Percentiles rank a stretch among this genome's conserved stretches.
phyloP scores from a whole-genome alignment of 192 early-diverging fungal genomes.

The Entomortierella beljakovae region DNA sequence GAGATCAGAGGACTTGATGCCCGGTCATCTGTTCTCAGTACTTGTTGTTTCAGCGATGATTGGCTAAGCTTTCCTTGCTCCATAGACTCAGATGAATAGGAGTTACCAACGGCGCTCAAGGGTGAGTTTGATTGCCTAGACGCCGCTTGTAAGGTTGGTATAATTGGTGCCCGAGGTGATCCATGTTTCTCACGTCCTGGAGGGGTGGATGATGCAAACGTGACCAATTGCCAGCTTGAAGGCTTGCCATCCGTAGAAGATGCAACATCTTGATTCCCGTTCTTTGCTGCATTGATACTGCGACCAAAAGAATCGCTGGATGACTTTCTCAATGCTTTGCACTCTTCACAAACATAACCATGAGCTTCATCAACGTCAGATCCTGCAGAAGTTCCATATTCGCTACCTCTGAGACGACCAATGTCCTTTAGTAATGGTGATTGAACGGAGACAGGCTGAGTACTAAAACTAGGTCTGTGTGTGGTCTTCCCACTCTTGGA shows the following conservation, averaged over 20 bases:
- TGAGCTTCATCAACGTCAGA: neutral
- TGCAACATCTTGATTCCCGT: constrained; percentile 24
- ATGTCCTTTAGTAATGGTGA: constrained; percentile 31
- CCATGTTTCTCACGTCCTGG: constrained; percentile 30
- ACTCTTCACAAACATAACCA: constrained; percentile 30
- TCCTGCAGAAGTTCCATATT: neutral
- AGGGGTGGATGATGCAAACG: constrained; percentile 39
- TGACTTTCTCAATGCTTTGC: constrained; percentile 14
- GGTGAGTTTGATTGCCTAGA: constrained; percentile 14
- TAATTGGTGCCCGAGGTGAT: constrained; percentile 36
- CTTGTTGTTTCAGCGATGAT: neutral
- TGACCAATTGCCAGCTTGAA: constrained; percentile 48
- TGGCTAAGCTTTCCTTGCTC: neutral
- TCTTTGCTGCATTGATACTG: neutral
- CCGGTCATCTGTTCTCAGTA: neutral
- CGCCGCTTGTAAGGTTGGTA: constrained; percentile 10
- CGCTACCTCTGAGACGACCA: constrained; percentile 21
- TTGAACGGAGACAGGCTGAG: constrained; percentile 3
- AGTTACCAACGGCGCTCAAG: neutral
- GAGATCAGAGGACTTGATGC: constrained; percentile 1
- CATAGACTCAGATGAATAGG: neutral
- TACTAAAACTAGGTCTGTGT: neutral
- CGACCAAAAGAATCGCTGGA: constrained; percentile 21
- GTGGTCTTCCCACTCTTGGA: constrained; percentile 11
- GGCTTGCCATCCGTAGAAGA: constrained; percentile 47